Evolutionary conservation across 2,329 filamentous ascomycete genomes (phyloP), one percentile per base, ranked within the genome.

Genomic region (Trichoderma sp.): DNA sequence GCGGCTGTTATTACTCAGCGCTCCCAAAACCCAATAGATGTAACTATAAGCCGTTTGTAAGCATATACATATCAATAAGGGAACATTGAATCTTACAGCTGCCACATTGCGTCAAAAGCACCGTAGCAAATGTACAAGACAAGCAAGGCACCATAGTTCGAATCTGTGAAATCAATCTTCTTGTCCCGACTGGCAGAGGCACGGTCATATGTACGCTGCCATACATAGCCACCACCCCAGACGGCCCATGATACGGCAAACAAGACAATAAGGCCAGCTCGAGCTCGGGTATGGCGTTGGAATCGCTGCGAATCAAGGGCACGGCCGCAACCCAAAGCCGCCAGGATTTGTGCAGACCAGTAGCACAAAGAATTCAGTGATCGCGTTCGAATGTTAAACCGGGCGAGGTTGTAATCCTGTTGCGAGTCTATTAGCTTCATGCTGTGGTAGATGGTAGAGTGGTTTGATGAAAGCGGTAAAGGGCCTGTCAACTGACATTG

Each of bases 51-150:
- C 12, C n/a, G 21, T 21, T n/a, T n/a, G 50, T 56, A 79, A 81
- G 78, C 81, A 81, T 69, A 81, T 81, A 72, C 79, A 81, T 16
- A 80, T 81, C 14, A 11, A 21, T 24, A 24, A 21, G 18, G 50
- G 21, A 56, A 56, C 3, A 21, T 12, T 86, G 86, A 72, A n/a
- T 87, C 79, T 90, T 90, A 93, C 2, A 88, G 89, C 86, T 98
- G 96, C 93, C 95, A 98, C 71, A 92, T 90, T 60, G 95, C 94
- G 83, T 98, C 96, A 80, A 92, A 97, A 84, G 97, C 93, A 53
- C 95, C 95, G 83, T 97, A 97, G 84, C 95, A 95, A 80, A 97
- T 94, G 87, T 95, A 97, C 69, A 97, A 85, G 83, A 97, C 94
- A 90, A 97, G 94, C 11, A 93, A 93, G 0, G 93, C 94, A 75